These are phyloP conservation scores for Tuber brumale DNA, from an alignment of 495 filamentous ascomycete species.

Conservation along the genomic window DNA sequence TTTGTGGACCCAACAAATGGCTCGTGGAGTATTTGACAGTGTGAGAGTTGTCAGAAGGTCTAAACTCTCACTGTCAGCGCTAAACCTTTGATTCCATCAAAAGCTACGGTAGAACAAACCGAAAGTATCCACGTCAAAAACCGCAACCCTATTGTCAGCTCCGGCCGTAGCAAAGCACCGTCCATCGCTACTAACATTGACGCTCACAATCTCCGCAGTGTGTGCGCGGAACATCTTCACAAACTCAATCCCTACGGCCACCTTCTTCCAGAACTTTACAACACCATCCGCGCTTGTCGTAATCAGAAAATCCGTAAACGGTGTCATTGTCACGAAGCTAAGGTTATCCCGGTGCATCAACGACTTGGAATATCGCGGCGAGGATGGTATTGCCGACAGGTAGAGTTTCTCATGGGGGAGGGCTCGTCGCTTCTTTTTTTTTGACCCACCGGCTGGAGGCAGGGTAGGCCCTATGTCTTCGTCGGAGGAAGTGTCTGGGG, in stretches of 20 bases:
- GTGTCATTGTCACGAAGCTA: constrained; percentile 76
- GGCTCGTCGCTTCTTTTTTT: constrained; percentile 64
- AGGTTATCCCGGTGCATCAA: constrained; percentile 98
- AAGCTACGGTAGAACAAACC: constrained; percentile 46
- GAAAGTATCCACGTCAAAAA: constrained; percentile 95
- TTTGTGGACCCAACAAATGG: constrained; percentile 87
- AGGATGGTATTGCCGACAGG: constrained; percentile 77
- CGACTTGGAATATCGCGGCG: constrained; percentile 83
- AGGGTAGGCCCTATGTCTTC: constrained; percentile 92
- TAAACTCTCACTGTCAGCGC: constrained; percentile 33
- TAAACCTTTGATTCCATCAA: not conserved
- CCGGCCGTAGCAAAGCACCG: constrained; percentile 90
- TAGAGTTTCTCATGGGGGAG: constrained; percentile 85
- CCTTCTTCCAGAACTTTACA: constrained; percentile 99
- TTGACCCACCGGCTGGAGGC: constrained; percentile 56
- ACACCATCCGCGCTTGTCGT: constrained; percentile 87
- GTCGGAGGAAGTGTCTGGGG: constrained; percentile 66
- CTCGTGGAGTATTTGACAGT: constrained; percentile 65
- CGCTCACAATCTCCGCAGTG: constrained; percentile 71
- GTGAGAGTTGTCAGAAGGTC: constrained; percentile 77
- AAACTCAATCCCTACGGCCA: constrained; percentile 82
- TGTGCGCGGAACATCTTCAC: constrained; percentile 97
- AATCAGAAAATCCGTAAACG: constrained; percentile 85
- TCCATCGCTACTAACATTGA: constrained; percentile 79
- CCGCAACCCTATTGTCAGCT: constrained; percentile 78